Percentiles rank a stretch among this genome's conserved stretches.
Evolutionary conservation across 2,329 filamentous ascomycete species (phyloP).

Genomic region (Phialophora expanda): DNA sequence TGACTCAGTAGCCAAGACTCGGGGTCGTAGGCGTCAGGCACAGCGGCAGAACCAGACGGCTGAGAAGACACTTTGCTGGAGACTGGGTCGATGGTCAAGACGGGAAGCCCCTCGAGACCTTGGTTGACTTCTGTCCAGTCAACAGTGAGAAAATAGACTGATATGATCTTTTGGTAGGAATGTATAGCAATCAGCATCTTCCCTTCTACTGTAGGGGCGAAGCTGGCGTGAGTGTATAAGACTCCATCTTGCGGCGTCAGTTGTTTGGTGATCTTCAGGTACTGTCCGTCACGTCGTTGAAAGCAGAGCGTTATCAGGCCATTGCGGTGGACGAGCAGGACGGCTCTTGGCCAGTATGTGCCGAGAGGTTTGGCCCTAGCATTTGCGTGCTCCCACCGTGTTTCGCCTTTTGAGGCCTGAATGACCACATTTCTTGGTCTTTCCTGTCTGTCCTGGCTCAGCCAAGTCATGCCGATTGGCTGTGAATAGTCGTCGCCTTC

Average conservation of each 20-base stretch:
- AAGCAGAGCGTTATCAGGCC: slow-evolving; percentile 78
- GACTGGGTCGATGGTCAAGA: slow-evolving; percentile 24
- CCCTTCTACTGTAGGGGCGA: slow-evolving; percentile 47
- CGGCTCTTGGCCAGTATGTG: slow-evolving; percentile 74
- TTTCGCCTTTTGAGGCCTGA: slow-evolving; percentile 63
- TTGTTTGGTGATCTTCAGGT: slow-evolving; percentile 65
- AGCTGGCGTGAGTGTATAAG: slow-evolving; percentile 49
- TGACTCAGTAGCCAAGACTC: slow-evolving; percentile 69
- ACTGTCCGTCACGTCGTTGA: slow-evolving; percentile 72
- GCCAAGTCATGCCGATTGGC: slow-evolving; percentile 85
- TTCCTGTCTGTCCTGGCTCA: slow-evolving; percentile 61
- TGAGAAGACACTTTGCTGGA: slow-evolving; percentile 37
- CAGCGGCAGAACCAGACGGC: slow-evolving; percentile 25
- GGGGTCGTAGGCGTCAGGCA: slow-evolving; percentile 45
- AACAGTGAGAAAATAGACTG: slow-evolving; percentile 32
- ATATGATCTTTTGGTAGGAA: slow-evolving; percentile 27
- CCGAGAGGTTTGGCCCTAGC: slow-evolving; percentile 69
- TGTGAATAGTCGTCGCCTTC: slow-evolving; percentile 74
- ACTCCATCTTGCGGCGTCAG: slow-evolving; percentile 23
- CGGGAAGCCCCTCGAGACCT: slow-evolving; percentile 46
- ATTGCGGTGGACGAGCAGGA: slow-evolving; percentile 76
- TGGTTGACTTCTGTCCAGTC: slow-evolving; percentile 47
- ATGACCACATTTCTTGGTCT: slow-evolving; percentile 41
- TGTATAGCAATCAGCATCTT: slow-evolving; percentile 37
- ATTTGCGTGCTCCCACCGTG: slow-evolving; percentile 72